Conservation (phyloP, 108 stramenopile genomes). For the Skeletonema potamos region DNA sequence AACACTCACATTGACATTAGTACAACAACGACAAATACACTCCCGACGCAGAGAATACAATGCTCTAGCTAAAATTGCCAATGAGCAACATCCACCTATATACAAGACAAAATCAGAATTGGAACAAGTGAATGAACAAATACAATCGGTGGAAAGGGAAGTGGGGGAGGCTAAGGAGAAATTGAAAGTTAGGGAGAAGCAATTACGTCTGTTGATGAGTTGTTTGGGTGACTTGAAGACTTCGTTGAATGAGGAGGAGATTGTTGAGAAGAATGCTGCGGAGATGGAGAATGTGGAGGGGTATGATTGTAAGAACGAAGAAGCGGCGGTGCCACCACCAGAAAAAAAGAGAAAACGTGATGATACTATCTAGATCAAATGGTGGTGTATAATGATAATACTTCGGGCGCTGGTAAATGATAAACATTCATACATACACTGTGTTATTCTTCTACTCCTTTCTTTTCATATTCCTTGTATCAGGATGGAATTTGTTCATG, state of each 20-base stretch:
- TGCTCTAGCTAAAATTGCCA: slow-evolving; percentile 31
- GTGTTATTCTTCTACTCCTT: no score
- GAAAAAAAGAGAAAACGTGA: not conserved
- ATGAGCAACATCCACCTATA: slow-evolving; percentile 14
- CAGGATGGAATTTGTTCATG: no score
- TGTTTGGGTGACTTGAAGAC: slow-evolving; percentile 40
- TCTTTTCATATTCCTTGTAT: no score
- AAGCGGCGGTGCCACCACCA: not conserved
- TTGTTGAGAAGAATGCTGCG: not conserved
- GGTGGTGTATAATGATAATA: not conserved
- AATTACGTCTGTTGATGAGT: slow-evolving; percentile 23
- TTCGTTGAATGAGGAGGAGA: slow-evolving; percentile 33
- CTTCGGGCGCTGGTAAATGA: no score
- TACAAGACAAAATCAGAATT: slow-evolving; percentile 17
- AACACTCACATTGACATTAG: slow-evolving; percentile 9
- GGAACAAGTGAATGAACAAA: slow-evolving; percentile 16
- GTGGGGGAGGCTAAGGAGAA: slow-evolving; percentile 19
- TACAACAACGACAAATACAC: slow-evolving; percentile 3
- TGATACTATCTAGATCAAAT: not conserved
- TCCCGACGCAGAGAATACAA: slow-evolving; percentile 30
- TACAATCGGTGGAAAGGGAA: slow-evolving; percentile 20
- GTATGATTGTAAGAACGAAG: not conserved
- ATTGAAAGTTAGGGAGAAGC: slow-evolving; percentile 29
- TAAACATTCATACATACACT: no score
- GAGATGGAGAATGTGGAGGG: not conserved